Evolutionary conservation across 1,139 yeast species (phyloP), one percentile per base, ranked within the genome.

Genomic region (Casaregolazyma suthepensis): DNA sequence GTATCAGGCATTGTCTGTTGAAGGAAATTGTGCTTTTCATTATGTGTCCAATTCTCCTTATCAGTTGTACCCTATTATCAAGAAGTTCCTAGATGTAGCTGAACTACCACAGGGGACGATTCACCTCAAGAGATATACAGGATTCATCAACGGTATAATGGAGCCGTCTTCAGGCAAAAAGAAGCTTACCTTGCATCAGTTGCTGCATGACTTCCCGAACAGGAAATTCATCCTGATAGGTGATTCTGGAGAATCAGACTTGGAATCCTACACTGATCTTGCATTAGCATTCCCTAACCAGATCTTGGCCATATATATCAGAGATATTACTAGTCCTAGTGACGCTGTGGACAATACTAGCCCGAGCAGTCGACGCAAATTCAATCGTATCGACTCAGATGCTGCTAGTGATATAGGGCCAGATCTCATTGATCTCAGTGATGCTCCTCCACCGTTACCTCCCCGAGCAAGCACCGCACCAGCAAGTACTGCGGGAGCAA

Each of bases 41-140:
- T 94, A 93, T 65, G 98, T 94, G 1, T 90, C 97, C 5, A 94
- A 94, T 68, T 85, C 96, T 1, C 99, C 99, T 0, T 87, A 95
- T 82, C 98, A 91, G 68, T 71, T 93, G 38, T 90, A 77, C 67
- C 78, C 84, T 10, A 77, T 84, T 6, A 78, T 93, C 48, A 65
- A 74, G 18, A 80, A 82, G 50, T 93, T 84, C 69, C 72, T 85
- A 64, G 66, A 72, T 38, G 65, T 73, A 37, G 79, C 76, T 18
- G 72, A 78, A 2, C 78, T 89, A 48, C 99, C 99, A 0, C 63
- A 68, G 1, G 89, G 88, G 1, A 87, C 96, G 0, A 75, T 93
- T 53, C 96, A 90, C 67, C 75, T 94, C 62, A 89, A 93, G 66
- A 94, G 86, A 63, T 94, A 93, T 65, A 69, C 75, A 3, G 97